Percentiles rank a stretch among this genome's conserved stretches.
Conservation (phyloP, 192 early-diverging fungal species). For the Mortierella hygrophila region DNA sequence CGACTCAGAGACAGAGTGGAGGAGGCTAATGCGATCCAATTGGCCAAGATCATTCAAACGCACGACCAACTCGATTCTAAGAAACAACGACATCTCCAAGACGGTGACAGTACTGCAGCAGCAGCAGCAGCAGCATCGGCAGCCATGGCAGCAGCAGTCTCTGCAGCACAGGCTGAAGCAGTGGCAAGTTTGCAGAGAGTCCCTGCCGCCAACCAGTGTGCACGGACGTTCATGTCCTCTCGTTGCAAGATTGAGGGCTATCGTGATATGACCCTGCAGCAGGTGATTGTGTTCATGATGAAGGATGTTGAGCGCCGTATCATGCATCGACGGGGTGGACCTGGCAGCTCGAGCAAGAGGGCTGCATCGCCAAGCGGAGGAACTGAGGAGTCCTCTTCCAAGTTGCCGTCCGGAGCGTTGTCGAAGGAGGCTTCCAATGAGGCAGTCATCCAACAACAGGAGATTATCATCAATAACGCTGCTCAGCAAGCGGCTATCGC, state of each 20-base stretch:
- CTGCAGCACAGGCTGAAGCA: constrained; percentile 51
- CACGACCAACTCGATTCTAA: constrained; percentile 47
- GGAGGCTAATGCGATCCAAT: constrained; percentile 47
- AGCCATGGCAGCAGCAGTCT: constrained; percentile 52
- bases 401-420: neutral
- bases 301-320: constrained; percentile 48
- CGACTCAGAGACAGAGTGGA: constrained; percentile 41
- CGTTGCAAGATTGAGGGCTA: constrained; percentile 47
- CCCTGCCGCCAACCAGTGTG: constrained; percentile 50
- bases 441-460: constrained; percentile 31
- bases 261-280: constrained; percentile 40
- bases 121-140: constrained; percentile 43
- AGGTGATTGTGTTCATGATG: constrained; percentile 46
- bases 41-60: constrained; percentile 50
- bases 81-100: constrained; percentile 48
- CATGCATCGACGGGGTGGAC: constrained; percentile 30
- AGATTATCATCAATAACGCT: constrained; percentile 44
- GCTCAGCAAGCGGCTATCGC: constrained; percentile 53
- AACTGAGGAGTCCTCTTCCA: neutral
- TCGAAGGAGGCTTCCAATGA: constrained; percentile 7
- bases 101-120: constrained; percentile 34
- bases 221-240: constrained; percentile 52
- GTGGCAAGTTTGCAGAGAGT: constrained; percentile 51
- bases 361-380: neutral
- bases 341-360: constrained; percentile 5